phyloP scores from a whole-genome alignment of 2,329 filamentous ascomycete species.

The Lasiodiplodia citricola region DNA sequence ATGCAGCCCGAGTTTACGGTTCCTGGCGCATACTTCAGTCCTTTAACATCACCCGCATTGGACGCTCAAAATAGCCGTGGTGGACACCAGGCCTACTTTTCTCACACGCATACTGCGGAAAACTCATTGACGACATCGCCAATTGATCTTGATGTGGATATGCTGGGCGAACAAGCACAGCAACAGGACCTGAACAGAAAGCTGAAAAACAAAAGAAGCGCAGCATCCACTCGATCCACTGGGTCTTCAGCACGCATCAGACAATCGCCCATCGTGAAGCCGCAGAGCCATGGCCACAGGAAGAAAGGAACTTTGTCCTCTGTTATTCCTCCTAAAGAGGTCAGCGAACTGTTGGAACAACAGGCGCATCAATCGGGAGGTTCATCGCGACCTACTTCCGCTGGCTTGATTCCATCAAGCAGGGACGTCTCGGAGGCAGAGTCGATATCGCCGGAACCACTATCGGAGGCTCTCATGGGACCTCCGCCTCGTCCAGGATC shows the following conservation, averaged over 20 bases:
- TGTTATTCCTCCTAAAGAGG: conserved; percentile 52
- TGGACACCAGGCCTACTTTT: conserved; percentile 33
- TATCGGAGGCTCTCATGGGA: conserved; percentile 56
- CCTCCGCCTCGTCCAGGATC: conserved; percentile 69
- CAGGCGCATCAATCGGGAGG: conserved; percentile 40
- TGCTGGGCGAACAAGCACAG: conserved; percentile 44
- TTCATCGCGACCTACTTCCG: conserved; percentile 27
- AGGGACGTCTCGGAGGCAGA: conserved; percentile 51
- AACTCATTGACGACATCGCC: conserved; percentile 57
- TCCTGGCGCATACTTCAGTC: conserved; percentile 79
- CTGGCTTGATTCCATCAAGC: conserved; percentile 32
- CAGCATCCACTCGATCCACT: conserved; percentile 45
- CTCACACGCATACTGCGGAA: conserved; percentile 40
- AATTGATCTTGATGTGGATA: conserved; percentile 52
- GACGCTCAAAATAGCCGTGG: conserved; percentile 68
- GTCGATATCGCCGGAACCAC: conserved; percentile 57
- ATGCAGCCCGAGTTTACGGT: conserved; percentile 63
- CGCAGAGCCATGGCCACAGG: conserved; percentile 51
- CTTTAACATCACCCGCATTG: conserved; percentile 79
- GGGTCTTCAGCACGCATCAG: conserved; percentile 59
- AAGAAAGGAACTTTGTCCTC: conserved; percentile 52
- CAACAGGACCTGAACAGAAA: conserved; percentile 39
- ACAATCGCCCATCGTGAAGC: conserved; percentile 75
- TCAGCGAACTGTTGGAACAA: conserved; percentile 47
- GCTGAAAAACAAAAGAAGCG: conserved; percentile 55